Conservation (phyloP, 176 grass and related monocot genomes). For the Carex myosuroides region DNA sequence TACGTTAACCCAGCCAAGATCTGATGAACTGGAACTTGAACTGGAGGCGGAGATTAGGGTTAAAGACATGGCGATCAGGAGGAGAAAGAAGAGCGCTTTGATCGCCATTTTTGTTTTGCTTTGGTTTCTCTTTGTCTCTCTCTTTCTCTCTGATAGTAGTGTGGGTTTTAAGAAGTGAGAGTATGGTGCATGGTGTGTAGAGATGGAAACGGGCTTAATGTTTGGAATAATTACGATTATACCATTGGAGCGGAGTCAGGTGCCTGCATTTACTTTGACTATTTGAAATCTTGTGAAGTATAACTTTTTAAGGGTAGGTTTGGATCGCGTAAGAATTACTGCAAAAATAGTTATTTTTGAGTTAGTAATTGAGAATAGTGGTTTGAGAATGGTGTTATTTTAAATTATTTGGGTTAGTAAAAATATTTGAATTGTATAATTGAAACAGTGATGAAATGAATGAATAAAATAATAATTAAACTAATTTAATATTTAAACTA, state of each 20-base stretch:
- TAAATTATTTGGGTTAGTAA: too few relatives aligned
- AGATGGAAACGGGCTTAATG: neutral
- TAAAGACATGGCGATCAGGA: neutral
- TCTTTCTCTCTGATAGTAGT: neutral
- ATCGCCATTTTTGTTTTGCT: neutral
- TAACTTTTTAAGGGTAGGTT: too few relatives aligned
- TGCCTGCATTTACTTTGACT: too few relatives aligned
- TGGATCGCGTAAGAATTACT: too few relatives aligned
- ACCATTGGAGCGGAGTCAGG: neutral
- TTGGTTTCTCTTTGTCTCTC: neutral
- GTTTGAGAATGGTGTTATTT: too few relatives aligned
- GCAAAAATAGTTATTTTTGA: too few relatives aligned
- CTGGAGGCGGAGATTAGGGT: neutral
- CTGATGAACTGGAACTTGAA: neutral
- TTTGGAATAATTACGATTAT: neutral
- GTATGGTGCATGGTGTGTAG: neutral
- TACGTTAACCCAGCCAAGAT: neutral
- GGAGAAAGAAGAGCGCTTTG: neutral
- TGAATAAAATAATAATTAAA: too few relatives aligned
- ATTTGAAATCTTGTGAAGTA: too few relatives aligned
- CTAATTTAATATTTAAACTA: too few relatives aligned
- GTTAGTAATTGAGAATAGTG: too few relatives aligned
- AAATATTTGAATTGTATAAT: too few relatives aligned
- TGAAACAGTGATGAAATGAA: too few relatives aligned
- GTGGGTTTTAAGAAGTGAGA: neutral